Percentiles rank a stretch among this genome's conserved stretches.
These are phyloP conservation scores for Microbotryum intermedium DNA, from an alignment of 1,284 basidiomycete species.

Conservation along the genomic window DNA sequence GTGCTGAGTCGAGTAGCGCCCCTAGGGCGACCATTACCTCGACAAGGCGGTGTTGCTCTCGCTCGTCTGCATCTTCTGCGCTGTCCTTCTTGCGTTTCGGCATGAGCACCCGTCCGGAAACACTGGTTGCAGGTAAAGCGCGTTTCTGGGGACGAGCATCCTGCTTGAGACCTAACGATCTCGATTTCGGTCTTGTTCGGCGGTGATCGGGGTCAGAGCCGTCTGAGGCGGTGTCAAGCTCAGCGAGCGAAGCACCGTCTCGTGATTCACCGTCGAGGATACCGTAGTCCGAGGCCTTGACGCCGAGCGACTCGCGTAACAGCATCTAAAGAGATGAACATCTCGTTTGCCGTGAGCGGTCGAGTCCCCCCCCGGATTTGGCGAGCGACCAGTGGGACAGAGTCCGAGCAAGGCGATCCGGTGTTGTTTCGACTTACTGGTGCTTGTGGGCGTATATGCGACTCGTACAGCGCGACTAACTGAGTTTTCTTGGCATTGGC, in stretches of 20 bases:
- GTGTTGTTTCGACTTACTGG: slow-evolving; percentile 38
- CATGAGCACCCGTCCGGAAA: too few species aligned
- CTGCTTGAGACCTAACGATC: too few species aligned
- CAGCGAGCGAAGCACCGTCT: slow-evolving; percentile 13
- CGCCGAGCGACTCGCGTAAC: not conserved
- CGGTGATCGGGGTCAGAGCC: not conserved
- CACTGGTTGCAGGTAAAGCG: too few species aligned
- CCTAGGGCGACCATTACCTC: too few species aligned
- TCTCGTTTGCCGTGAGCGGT: not conserved
- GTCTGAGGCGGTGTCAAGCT: slow-evolving; percentile 20
- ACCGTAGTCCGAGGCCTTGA: slow-evolving; percentile 21
- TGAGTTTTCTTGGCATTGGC: slow-evolving; percentile 76
- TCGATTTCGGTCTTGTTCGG: too few species aligned
- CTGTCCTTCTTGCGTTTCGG: too few species aligned
- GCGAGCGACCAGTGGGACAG: slow-evolving; percentile 12
- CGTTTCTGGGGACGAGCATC: too few species aligned
- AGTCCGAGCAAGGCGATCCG: not conserved
- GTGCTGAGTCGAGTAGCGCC: too few species aligned
- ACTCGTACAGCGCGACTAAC: slow-evolving; percentile 69
- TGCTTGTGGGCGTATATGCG: slow-evolving; percentile 58
- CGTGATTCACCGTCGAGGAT: slow-evolving; percentile 25
- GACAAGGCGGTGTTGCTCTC: too few species aligned
- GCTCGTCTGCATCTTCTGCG: too few species aligned
- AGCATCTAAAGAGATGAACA: not conserved
- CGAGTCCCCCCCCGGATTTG: not conserved